phyloP scores from a whole-genome alignment of 805 yeast species.

The Sungouiozyma ichnusensis region DNA sequence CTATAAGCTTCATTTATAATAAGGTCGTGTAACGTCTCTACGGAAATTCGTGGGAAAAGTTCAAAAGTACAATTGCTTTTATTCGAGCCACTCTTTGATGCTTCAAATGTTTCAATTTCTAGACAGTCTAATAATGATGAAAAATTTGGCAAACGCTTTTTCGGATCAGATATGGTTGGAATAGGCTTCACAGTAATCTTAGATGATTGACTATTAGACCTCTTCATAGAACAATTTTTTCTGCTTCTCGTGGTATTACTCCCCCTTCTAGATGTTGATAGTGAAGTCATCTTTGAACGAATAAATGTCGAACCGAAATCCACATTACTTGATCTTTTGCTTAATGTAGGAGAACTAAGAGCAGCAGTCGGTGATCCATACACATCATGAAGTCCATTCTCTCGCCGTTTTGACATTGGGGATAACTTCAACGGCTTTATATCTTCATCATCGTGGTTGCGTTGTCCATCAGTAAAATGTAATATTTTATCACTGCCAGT shows the following conservation, averaged over 20 bases:
- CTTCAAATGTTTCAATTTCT: background rate
- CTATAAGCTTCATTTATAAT: slow-evolving; percentile 28
- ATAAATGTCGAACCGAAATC: background rate
- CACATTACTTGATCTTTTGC: background rate
- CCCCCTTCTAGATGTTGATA: background rate
- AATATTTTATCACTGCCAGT: background rate
- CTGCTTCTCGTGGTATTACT: background rate
- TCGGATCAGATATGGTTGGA: background rate
- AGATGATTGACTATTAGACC: background rate
- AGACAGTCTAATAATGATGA: background rate
- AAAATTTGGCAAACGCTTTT: background rate
- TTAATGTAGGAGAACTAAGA: background rate
- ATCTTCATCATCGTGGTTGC: background rate
- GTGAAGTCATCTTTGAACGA: background rate
- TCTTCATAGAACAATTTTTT: background rate
- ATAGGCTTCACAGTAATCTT: background rate
- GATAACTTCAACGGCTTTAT: background rate
- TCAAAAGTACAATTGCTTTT: slow-evolving; percentile 26
- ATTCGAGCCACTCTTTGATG: background rate
- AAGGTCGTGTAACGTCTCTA: slow-evolving; percentile 33
- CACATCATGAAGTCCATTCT: background rate
- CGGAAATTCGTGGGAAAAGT: slow-evolving; percentile 37
- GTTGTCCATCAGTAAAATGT: background rate
- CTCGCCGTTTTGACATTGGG: background rate
- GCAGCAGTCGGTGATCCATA: background rate